These are phyloP conservation scores for Schizochytrium sp. DNA, from an alignment of 108 stramenopile genomes.

Conservation along the genomic window DNA sequence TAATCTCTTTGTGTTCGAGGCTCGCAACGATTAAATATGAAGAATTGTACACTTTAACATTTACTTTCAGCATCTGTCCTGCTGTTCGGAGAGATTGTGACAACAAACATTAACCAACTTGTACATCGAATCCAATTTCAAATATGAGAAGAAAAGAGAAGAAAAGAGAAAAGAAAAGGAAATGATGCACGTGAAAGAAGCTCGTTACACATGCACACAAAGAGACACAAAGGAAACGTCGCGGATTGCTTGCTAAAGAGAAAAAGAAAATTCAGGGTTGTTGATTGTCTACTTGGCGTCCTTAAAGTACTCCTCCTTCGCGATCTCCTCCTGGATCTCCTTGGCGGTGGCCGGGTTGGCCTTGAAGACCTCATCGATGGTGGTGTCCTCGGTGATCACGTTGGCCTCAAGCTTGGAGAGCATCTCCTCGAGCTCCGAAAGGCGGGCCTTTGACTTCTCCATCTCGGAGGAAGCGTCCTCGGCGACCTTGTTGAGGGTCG, in stretches of 20 bases:
- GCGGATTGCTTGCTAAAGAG: not conserved
- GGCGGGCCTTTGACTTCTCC: not conserved
- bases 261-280: not conserved
- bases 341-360: not conserved
- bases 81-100: too few species aligned
- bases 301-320: constrained; percentile 17
- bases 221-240: not conserved
- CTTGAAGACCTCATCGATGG: not conserved
- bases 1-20: too few species aligned
- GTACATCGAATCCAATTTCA: too few species aligned
- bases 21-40: too few species aligned
- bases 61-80: too few species aligned
- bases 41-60: too few species aligned
- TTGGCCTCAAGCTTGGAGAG: constrained; percentile 6
- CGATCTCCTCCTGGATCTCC: not conserved
- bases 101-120: too few species aligned
- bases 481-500: not conserved
- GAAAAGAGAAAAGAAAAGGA: too few species aligned
- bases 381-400: not conserved
- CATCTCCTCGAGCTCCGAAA: not conserved
- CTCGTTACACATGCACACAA: too few species aligned
- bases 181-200: too few species aligned
- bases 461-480: not conserved
- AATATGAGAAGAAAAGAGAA: too few species aligned
- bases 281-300: not conserved